Evolutionary conservation across 2,329 filamentous ascomycete species (phyloP).

Genomic region (Penicillium sclerotigenum): DNA sequence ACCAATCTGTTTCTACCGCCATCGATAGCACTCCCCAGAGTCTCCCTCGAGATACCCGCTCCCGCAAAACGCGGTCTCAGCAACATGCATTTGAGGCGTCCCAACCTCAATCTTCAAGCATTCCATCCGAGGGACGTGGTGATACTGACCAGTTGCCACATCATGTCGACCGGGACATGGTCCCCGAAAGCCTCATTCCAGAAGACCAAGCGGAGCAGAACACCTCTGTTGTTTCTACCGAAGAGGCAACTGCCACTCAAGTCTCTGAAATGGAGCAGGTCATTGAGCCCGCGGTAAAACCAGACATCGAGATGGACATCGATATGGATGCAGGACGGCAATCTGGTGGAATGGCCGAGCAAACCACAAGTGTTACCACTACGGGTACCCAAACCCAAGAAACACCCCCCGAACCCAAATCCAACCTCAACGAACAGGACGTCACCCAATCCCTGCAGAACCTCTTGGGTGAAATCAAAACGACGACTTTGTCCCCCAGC

Average conservation of each 20-base stretch:
- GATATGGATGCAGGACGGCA: neutral
- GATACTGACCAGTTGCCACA: neutral
- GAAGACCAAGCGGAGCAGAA: neutral
- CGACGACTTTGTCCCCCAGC: conserved; percentile 58
- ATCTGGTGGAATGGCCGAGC: neutral
- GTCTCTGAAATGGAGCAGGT: conserved; percentile 14
- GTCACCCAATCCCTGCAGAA: conserved; percentile 56
- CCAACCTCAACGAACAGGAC: conserved; percentile 25
- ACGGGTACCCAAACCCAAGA: conserved; percentile 17
- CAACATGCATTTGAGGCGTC: conserved; percentile 8
- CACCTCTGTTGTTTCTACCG: conserved; percentile 7
- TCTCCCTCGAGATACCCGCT: conserved; percentile 15
- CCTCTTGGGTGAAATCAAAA: conserved; percentile 59
- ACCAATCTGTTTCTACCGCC: conserved; percentile 14
- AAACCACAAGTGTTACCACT: conserved; percentile 8
- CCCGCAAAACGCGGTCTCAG: conserved; percentile 22
- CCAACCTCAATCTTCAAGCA: conserved; percentile 3
- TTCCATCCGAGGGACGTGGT: neutral
- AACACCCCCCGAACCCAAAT: neutral
- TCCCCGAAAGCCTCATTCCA: neutral
- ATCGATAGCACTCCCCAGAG: conserved; percentile 12
- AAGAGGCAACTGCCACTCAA: conserved; percentile 19
- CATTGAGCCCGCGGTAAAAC: neutral
- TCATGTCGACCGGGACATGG: neutral
- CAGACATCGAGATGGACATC: conserved; percentile 6